Percentiles rank a stretch among this genome's conserved stretches.
Conservation (phyloP, 108 stramenopile species). For the Fragilariopsis cylindrus region DNA sequence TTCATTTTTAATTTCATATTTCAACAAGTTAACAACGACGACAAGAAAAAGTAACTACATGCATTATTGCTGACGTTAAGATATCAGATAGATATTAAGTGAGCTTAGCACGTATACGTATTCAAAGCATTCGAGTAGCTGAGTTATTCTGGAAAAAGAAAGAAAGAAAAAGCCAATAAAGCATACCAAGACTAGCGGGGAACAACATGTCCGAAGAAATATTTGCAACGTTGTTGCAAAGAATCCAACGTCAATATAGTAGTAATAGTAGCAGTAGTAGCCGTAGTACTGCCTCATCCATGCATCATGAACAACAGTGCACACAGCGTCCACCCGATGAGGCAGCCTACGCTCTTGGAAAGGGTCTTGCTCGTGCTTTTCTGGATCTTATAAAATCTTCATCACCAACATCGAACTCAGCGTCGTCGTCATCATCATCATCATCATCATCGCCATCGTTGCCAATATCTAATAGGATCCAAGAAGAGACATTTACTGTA, state of each 20-base stretch:
- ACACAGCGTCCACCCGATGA: conserved; percentile 34
- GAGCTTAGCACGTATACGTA: too few relatives aligned
- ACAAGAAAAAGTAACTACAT: too few relatives aligned
- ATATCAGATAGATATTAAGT: too few relatives aligned
- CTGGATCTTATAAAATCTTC: neutral
- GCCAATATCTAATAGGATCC: conserved; percentile 55
- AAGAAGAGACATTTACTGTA: conserved; percentile 26
- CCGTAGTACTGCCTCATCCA: neutral
- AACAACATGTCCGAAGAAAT: conserved; percentile 13
- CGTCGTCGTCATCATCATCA: conserved; percentile 22
- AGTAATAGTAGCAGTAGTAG: neutral
- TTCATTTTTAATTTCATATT: too few relatives aligned
- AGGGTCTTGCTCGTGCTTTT: conserved; percentile 35
- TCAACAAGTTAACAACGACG: too few relatives aligned
- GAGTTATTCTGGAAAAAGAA: too few relatives aligned
- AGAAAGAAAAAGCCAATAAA: too few relatives aligned
- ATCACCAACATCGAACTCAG: conserved; percentile 16
- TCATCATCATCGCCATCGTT: conserved; percentile 39
- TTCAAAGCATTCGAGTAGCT: too few relatives aligned
- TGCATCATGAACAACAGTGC: neutral
- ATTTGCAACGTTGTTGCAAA: conserved; percentile 25
- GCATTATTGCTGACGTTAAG: too few relatives aligned
- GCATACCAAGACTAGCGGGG: too few relatives aligned
- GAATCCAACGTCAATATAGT: conserved; percentile 33
- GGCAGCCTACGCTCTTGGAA: conserved; percentile 30